A percentile compares a stretch with the other conserved stretches of the same genome.
Conservation (phyloP, 228 moss, liverwort and hornwort species). For the Sphagnum fallax region DNA sequence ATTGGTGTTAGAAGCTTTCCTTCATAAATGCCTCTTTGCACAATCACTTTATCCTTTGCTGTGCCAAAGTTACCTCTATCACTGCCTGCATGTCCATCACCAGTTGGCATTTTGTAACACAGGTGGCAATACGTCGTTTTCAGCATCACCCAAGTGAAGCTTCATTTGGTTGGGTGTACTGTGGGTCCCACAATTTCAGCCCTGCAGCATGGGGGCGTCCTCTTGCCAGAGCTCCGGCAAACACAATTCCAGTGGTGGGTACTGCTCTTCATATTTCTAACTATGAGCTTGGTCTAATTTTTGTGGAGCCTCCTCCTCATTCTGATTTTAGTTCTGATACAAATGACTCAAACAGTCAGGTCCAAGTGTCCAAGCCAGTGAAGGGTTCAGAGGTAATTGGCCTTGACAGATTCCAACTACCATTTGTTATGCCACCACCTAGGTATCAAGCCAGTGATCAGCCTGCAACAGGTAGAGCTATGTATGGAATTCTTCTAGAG, state of each 20-base stretch:
- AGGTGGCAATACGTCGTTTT: slow-evolving; percentile 46
- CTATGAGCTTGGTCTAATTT: slow-evolving; percentile 42
- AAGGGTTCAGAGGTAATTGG: slow-evolving; percentile 2
- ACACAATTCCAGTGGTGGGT: slow-evolving; percentile 18
- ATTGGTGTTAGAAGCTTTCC: no score
- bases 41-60: no score
- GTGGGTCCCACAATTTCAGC: slow-evolving; percentile 52
- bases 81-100: no score
- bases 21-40: no score
- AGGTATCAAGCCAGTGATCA: slow-evolving; percentile 20
- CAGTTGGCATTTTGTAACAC: background rate
- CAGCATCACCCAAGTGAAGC: slow-evolving; percentile 16
- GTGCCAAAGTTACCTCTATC: no score
- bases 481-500: slow-evolving; percentile 9
- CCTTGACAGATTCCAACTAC: slow-evolving; percentile 30
- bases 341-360: background rate
- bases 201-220: slow-evolving; percentile 53
- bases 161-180: slow-evolving; percentile 46
- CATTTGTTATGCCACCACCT: slow-evolving; percentile 39
- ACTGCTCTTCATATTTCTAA: slow-evolving; percentile 31
- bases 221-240: slow-evolving; percentile 14
- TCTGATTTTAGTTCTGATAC: background rate
- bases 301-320: slow-evolving; percentile 30
- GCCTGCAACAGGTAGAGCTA: slow-evolving; percentile 36
- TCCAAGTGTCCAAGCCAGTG: background rate